A percentile compares a stretch with the other conserved stretches of the same genome.
These are phyloP conservation scores for Nannizziopsis barbatae DNA, from an alignment of 2,329 filamentous ascomycete species.

Conservation along the genomic window DNA sequence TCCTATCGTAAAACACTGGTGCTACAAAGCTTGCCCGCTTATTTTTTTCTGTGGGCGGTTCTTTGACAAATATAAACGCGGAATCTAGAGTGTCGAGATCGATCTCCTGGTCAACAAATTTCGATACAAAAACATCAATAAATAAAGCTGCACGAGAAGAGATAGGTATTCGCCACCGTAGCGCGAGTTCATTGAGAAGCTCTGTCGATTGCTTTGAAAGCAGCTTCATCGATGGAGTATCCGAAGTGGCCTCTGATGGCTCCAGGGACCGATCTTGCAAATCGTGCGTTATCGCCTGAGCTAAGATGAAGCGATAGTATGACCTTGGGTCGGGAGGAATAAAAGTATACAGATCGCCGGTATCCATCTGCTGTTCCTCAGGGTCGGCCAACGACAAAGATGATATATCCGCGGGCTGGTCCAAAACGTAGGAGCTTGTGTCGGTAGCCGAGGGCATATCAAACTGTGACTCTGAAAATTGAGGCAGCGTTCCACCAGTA, in stretches of 20 bases:
- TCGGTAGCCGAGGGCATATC: conserved; percentile 36
- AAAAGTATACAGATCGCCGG: conserved; percentile 63
- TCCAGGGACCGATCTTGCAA: conserved; percentile 33
- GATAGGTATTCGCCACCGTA: conserved; percentile 80
- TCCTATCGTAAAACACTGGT: conserved; percentile 45
- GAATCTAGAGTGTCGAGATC: conserved; percentile 69
- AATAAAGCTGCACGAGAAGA: conserved; percentile 70
- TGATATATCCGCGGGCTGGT: conserved; percentile 55
- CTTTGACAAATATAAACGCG: conserved; percentile 72
- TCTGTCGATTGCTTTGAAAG: conserved; percentile 69
- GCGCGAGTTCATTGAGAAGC: conserved; percentile 69
- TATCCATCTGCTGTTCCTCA: conserved; percentile 28
- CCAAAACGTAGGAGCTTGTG: conserved; percentile 45
- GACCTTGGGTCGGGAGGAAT: conserved; percentile 74
- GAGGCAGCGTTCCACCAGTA: conserved; percentile 48
- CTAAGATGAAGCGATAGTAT: conserved; percentile 72
- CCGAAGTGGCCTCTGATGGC: conserved; percentile 39
- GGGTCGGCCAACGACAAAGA: conserved; percentile 48
- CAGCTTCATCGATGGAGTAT: conserved; percentile 41
- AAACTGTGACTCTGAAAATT: conserved; percentile 37
- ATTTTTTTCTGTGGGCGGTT: conserved; percentile 51
- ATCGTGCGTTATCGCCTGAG: conserved; percentile 59
- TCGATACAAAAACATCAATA: conserved; percentile 72
- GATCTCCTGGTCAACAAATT: conserved; percentile 75
- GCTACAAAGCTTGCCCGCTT: conserved; percentile 41